Evolutionary conservation across 768 basidiomycete species (phyloP).

Genomic region (Suillus luteus): DNA sequence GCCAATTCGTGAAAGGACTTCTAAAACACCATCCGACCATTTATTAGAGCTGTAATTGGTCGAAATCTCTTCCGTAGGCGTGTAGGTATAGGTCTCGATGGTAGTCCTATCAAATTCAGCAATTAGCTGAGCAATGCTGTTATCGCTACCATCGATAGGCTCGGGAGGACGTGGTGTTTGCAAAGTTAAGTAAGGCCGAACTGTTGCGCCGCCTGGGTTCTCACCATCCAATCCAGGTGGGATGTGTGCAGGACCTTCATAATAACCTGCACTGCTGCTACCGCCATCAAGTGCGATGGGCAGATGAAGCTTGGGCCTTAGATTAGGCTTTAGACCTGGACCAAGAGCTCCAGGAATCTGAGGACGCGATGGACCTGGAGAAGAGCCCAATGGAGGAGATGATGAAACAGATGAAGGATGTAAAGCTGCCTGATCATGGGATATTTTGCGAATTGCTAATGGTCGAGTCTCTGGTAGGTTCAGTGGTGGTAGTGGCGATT

Average conservation of each 20-base stretch:
- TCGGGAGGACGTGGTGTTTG: conserved; percentile 34
- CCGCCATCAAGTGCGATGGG: conserved; percentile 29
- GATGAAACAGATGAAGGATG: conserved; percentile 33
- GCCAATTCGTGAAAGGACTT: conserved; percentile 78
- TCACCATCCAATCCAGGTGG: conserved; percentile 37
- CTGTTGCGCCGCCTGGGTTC: conserved; percentile 43
- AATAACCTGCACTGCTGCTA: conserved; percentile 31
- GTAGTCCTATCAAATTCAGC: conserved; percentile 32
- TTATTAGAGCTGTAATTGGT: conserved; percentile 28
- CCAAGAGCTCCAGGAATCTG: conserved; percentile 36
- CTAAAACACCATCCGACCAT: conserved; percentile 73
- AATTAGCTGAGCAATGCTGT: conserved; percentile 40
- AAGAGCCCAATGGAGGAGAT: conserved; percentile 28
- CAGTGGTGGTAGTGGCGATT: conserved; percentile 41
- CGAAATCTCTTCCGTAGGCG: conserved; percentile 38
- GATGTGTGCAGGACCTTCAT: conserved; percentile 34
- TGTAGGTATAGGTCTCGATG: conserved; percentile 35
- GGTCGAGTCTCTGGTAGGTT: conserved; percentile 38
- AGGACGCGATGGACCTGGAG: conserved; percentile 35
- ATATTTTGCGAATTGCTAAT: conserved; percentile 43
- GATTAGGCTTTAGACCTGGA: conserved; percentile 28
- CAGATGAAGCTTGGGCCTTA: conserved; percentile 39
- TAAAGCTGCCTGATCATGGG: conserved; percentile 29
- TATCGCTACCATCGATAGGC: conserved; percentile 30
- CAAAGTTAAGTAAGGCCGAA: conserved; percentile 41